Base-by-base conservation (phyloP, 2,329 filamentous ascomycete species). In the Hypoxylon sp. region DNA sequence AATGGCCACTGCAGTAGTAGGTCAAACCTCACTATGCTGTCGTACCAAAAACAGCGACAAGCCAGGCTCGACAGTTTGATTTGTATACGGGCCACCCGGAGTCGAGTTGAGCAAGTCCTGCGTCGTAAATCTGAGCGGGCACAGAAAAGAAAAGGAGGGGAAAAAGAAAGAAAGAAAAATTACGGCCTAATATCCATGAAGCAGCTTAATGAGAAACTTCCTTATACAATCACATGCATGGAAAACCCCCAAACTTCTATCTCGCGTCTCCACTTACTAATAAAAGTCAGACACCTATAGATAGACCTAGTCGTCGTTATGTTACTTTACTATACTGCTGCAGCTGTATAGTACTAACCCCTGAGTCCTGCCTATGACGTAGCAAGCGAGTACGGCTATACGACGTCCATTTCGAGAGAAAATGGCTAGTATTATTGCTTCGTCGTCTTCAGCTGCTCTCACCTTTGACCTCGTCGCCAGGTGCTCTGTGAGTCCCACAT, bases 391-490 rank as follows among this genome's bases (percentile, higher is more conserved):
- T 58, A 10, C 6, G 37, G n/a, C 24, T 35, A 18, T 15, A 10
- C 23, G 17, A 18, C 10, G 20, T 57, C 40, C 15, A 63, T 65
- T 65, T 62, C 68, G 42, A 74, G 70, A 67, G 81, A 69, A n/a
- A 63, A 83, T 83, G 81, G 77, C 79, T 46, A 72, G 68, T 53
- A 77, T 78, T 49, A 78, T 86, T 70, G 79, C 80, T 65, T 83
- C 70, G 45, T 66, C 69, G 24, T 73, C 78, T 20, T 83, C 82
- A 15, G 76, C 89, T 10, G 91, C 92, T 43, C 81, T 96, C 72
- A 91, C 82, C 1, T 94, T 94, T 72, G 89, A 95, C 67, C 81
- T 94, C 24, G 77, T 91, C 57, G 88, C 89, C 45, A 86, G 84
- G 74, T 96, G 91, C 77, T 93, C 91, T 64, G 91, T 95, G 82